Percentiles rank a stretch among this genome's conserved stretches.
These are phyloP conservation scores for Ogataea henricii DNA, from an alignment of 805 yeast genomes.

Conservation along the genomic window DNA sequence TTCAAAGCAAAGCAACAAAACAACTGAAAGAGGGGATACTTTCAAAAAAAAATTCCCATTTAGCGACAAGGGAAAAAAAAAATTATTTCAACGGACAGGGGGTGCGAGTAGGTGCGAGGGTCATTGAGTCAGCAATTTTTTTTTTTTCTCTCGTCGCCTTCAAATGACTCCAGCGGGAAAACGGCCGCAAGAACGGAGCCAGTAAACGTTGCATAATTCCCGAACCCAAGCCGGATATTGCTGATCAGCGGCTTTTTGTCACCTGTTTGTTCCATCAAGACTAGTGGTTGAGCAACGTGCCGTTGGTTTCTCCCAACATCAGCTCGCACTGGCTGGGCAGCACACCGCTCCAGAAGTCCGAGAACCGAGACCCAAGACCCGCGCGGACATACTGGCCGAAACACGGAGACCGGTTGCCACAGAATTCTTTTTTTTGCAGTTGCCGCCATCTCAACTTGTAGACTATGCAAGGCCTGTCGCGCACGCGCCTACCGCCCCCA, in stretches of 20 bases:
- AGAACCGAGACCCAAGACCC: too few relatives aligned
- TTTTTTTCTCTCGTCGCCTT: not conserved
- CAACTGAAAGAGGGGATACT: not conserved
- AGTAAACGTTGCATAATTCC: too few relatives aligned
- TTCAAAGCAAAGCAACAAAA: not conserved
- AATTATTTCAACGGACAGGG: slow-evolving; percentile 5
- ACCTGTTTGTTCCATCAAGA: too few relatives aligned
- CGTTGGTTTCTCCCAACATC: too few relatives aligned
- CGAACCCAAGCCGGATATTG: not conserved
- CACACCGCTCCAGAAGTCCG: slow-evolving; percentile 1
- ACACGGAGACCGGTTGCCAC: not conserved
- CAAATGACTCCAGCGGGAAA: not conserved
- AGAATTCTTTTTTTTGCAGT: too few relatives aligned
- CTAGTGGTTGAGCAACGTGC: too few relatives aligned
- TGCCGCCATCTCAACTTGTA: too few relatives aligned
- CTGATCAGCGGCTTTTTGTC: too few relatives aligned
- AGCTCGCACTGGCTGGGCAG: not conserved
- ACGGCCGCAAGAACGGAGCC: not conserved
- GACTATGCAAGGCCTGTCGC: too few relatives aligned
- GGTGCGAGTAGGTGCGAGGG: slow-evolving; percentile 3
- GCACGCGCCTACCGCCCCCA: too few relatives aligned
- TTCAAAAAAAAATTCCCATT: not conserved
- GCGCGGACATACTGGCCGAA: slow-evolving; percentile 1
- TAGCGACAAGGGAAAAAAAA: not conserved
- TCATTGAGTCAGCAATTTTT: slow-evolving; percentile 3